Conservation (phyloP, 1,139 yeast genomes). For the Kodamaea arcana region DNA sequence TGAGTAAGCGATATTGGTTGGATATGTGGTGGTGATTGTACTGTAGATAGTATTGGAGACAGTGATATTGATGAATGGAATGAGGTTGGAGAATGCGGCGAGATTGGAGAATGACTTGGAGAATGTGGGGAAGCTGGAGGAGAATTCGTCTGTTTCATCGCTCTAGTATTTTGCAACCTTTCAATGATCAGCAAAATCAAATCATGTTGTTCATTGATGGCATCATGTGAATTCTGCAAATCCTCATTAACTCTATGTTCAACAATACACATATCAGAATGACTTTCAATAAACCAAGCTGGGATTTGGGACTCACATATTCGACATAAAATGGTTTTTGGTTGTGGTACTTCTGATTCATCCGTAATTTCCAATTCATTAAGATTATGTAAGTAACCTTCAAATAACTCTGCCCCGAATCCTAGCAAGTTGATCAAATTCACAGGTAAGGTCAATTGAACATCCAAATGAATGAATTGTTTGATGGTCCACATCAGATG, state of each 20-base stretch:
- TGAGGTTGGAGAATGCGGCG: conserved; percentile 8
- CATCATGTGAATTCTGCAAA: conserved; percentile 75
- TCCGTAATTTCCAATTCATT: conserved; percentile 59
- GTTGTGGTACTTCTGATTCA: conserved; percentile 66
- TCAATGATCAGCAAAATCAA: conserved; percentile 46
- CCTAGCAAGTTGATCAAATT: conserved; percentile 71
- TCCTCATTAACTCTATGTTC: conserved; percentile 83
- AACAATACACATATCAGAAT: conserved; percentile 80
- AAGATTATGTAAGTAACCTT: conserved; percentile 62
- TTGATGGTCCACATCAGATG: conserved; percentile 94
- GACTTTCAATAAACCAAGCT: conserved; percentile 94
- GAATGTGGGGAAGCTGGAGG: conserved; percentile 2
- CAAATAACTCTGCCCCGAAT: conserved; percentile 83
- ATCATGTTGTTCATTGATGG: conserved; percentile 67
- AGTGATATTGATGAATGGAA: conserved; percentile 19
- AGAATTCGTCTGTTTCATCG: conserved; percentile 16
- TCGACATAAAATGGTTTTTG: conserved; percentile 76
- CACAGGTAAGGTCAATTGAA: conserved; percentile 63
- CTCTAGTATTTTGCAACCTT: conserved; percentile 23
- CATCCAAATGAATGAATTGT: conserved; percentile 63
- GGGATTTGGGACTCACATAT: conserved; percentile 92
- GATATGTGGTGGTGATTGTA: conserved; percentile 9
- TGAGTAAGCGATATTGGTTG: conserved; percentile 2
- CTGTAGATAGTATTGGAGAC: conserved; percentile 18
- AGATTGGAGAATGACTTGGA: conserved; percentile 4